These are phyloP conservation scores for Jaapia argillacea DNA, from an alignment of 768 basidiomycete genomes.

Conservation along the genomic window DNA sequence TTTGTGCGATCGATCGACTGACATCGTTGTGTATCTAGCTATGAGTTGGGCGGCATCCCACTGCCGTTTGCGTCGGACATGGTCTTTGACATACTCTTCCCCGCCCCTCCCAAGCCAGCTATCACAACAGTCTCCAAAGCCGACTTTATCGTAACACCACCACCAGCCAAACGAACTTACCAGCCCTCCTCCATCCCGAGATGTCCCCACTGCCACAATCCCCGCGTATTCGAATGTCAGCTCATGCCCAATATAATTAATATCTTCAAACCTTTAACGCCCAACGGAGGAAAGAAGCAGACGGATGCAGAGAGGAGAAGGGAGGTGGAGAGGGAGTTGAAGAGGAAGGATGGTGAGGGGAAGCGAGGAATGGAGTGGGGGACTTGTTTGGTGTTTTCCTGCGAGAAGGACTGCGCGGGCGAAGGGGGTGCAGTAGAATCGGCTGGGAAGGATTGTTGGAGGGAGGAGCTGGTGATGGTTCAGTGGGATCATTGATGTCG, in stretches of 20 bases:
- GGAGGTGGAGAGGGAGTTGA: slow-evolving; percentile 46
- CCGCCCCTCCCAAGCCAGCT: slow-evolving; percentile 26
- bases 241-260: slow-evolving; percentile 93
- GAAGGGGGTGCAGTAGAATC: slow-evolving; percentile 27
- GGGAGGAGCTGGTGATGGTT: slow-evolving; percentile 64
- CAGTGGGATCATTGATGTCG: slow-evolving; percentile 58
- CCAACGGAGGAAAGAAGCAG: slow-evolving; percentile 20
- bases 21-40: slow-evolving; percentile 17
- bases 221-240: slow-evolving; percentile 84
- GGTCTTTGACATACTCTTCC: slow-evolving; percentile 68
- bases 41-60: slow-evolving; percentile 80
- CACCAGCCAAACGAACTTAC: slow-evolving; percentile 40
- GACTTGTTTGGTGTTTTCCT: slow-evolving; percentile 82
- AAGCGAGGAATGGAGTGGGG: slow-evolving; percentile 89
- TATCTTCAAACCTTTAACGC: slow-evolving; percentile 35
- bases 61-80: slow-evolving; percentile 78
- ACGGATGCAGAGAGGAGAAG: slow-evolving; percentile 64
- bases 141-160: slow-evolving; percentile 43
- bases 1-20: not conserved
- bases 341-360: slow-evolving; percentile 30
- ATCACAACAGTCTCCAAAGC: slow-evolving; percentile 47
- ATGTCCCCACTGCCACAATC: slow-evolving; percentile 59
- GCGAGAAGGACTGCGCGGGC: slow-evolving; percentile 54
- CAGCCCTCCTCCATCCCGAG: slow-evolving; percentile 40
- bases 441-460: slow-evolving; percentile 44